phyloP scores from a whole-genome alignment of 2,329 filamentous ascomycete species.

The Aureobasidium sp. region DNA sequence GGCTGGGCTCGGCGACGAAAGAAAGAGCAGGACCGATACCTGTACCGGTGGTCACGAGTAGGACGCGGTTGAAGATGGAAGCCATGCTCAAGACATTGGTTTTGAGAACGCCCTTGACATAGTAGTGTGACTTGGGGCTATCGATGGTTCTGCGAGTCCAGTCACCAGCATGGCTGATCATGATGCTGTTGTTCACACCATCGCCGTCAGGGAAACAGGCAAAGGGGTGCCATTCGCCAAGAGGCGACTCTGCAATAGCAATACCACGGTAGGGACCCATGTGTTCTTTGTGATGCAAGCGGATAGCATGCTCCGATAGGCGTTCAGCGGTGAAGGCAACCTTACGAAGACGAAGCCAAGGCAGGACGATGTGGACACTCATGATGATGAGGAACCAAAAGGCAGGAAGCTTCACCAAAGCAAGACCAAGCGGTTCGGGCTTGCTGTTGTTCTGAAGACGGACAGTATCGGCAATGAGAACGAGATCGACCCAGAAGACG shows the following conservation, averaged over 20 bases:
- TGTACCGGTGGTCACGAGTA: conserved; percentile 63
- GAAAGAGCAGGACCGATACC: conserved; percentile 62
- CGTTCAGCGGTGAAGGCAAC: conserved; percentile 57
- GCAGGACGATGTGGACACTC: conserved; percentile 57
- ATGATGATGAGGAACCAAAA: conserved; percentile 62
- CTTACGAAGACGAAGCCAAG: conserved; percentile 63
- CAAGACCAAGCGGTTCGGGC: conserved; percentile 26
- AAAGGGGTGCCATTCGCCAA: conserved; percentile 67
- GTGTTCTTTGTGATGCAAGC: conserved; percentile 50
- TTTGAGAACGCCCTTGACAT: conserved; percentile 58
- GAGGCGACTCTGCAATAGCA: conserved; percentile 52
- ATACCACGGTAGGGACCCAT: conserved; percentile 30
- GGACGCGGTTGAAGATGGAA: conserved; percentile 53
- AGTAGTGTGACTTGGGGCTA: conserved; percentile 51
- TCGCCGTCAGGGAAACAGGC: conserved; percentile 56
- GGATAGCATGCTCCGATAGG: conserved; percentile 63
- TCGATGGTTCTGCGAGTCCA: conserved; percentile 60
- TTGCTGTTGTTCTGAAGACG: conserved; percentile 18
- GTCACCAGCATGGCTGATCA: conserved; percentile 65
- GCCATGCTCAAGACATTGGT: conserved; percentile 60
- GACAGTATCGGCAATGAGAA: conserved; percentile 43
- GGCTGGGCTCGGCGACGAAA: conserved; percentile 43
- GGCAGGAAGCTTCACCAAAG: conserved; percentile 37
- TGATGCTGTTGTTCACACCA: conserved; percentile 51
- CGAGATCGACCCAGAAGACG: conserved; percentile 56